Conservation (phyloP, 768 basidiomycete genomes). For the Trametes elegans region DNA sequence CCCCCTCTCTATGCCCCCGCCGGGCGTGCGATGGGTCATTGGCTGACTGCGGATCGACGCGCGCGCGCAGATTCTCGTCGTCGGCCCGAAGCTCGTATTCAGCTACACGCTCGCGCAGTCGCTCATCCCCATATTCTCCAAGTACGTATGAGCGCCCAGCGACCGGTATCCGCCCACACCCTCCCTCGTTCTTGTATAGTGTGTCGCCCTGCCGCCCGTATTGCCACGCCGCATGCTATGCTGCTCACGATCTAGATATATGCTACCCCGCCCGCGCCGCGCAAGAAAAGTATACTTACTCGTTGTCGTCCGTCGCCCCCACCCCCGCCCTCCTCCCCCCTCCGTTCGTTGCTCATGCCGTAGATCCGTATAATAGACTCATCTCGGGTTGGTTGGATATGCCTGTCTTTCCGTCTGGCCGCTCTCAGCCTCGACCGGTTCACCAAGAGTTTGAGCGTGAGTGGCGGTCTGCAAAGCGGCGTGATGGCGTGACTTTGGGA, state of each 20-base stretch:
- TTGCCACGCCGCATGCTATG: slow-evolving; percentile 1
- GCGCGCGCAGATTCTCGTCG: slow-evolving; percentile 74
- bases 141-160: slow-evolving; percentile 58
- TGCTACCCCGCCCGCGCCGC: neutral
- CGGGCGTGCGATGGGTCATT: neutral
- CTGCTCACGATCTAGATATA: slow-evolving; percentile 11
- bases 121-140: slow-evolving; percentile 87
- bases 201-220: no score
- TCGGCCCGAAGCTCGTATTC: slow-evolving; percentile 97
- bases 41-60: slow-evolving; percentile 19
- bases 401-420: no score
- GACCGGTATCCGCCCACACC: neutral
- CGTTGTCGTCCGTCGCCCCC: neutral
- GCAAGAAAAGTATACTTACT: slow-evolving; percentile 7
- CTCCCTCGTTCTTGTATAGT: no score
- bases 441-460: no score
- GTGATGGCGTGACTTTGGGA: neutral
- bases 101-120: slow-evolving; percentile 97
- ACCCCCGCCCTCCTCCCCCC: no score
- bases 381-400: neutral
- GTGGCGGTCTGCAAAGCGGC: no score
- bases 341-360: slow-evolving; percentile 8
- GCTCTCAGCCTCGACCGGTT: no score
- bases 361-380: slow-evolving; percentile 14
- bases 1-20: neutral